Base-by-base conservation (phyloP, 2,329 filamentous ascomycete genomes). In the Colletotrichum siamense region DNA sequence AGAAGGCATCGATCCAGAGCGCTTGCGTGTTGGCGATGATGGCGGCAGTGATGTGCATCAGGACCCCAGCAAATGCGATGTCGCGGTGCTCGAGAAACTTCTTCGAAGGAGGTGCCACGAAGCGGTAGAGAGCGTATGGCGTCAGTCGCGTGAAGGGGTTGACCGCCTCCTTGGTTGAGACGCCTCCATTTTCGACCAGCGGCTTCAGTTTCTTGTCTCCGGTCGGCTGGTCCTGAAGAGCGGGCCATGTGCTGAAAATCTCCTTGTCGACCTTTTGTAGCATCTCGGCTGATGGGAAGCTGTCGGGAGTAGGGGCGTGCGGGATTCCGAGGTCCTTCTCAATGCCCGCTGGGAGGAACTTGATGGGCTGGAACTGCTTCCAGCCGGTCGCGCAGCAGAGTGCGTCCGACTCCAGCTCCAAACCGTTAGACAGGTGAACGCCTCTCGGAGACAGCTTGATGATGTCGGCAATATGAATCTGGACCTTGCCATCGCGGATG, bases 361-460 rank as follows among this genome's bases (percentile, higher is more conserved):
- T 87, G 67, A 93, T 81, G 0, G 89, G 86, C 1, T 89, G 87
- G 3, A 85, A 82, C 59, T 89, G 86, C 78, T 89, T 88, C 92
- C 92, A 93, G 4, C 92, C 92, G 0, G 91, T 93, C 22, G 87
- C 88, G 78, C 88, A 91, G 73, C 91, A 84, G 4, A 94, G 80
- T 0, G 86, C 86, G 79, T 93, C 90, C 0, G 89, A 85, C 8
- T 86, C 77, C 10, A 93, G 79, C 0, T 77, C 80, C 1, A 85
- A 87, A 12, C 89, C 89, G 71, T 88, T 86, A 4, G 88, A 87
- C 9, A 93, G 87, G 63, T 89, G 85, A 0, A 93, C 87, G 0
- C 84, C 86, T 18, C 85, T 81, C 3, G 84, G 79, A 9, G 85
- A 84, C 7, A 93, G 84, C 24, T 82, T 80, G 2, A 82, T 82